Evolutionary conservation across 2,329 filamentous ascomycete species (phyloP).

Genomic region (Tolypocladium nubicola): DNA sequence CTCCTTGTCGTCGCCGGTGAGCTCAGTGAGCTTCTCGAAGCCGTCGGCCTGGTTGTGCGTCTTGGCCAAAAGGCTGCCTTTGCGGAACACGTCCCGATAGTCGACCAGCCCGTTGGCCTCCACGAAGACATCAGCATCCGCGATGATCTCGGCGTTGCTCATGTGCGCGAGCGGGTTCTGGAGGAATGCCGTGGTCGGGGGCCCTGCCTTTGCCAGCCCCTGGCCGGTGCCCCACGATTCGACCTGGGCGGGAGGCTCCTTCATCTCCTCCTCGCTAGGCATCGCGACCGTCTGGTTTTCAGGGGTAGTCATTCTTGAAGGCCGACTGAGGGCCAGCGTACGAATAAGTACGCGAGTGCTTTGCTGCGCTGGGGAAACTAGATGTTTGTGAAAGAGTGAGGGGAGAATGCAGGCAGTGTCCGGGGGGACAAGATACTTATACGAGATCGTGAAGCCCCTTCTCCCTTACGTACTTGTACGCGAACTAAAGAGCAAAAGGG

Average conservation of each 20-base stretch:
- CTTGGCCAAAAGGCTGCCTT: slow-evolving; percentile 41
- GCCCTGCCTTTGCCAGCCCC: background rate
- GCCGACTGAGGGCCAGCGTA: too few relatives aligned
- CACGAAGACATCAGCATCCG: slow-evolving; percentile 26
- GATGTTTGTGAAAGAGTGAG: background rate
- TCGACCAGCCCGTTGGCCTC: slow-evolving; percentile 20
- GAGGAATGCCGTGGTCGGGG: background rate
- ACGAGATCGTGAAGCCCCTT: background rate
- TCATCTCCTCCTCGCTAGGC: background rate
- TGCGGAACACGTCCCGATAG: slow-evolving; percentile 32
- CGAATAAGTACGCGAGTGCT: background rate
- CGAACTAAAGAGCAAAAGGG: background rate
- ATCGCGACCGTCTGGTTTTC: background rate
- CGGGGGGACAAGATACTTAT: background rate
- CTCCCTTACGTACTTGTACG: background rate
- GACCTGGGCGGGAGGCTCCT: background rate
- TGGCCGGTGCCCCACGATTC: background rate
- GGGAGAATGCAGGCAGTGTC: background rate
- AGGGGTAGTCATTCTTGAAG: too few relatives aligned
- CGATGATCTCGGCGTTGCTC: slow-evolving; percentile 16
- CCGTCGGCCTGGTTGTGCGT: slow-evolving; percentile 23
- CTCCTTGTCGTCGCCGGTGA: slow-evolving; percentile 17
- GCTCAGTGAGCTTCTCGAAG: slow-evolving; percentile 15
- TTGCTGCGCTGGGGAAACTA: background rate
- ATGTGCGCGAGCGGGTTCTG: slow-evolving; percentile 18